A percentile compares a stretch with the other conserved stretches of the same genome.
phyloP scores from a whole-genome alignment of 768 basidiomycete species.

The Jaapia argillacea region DNA sequence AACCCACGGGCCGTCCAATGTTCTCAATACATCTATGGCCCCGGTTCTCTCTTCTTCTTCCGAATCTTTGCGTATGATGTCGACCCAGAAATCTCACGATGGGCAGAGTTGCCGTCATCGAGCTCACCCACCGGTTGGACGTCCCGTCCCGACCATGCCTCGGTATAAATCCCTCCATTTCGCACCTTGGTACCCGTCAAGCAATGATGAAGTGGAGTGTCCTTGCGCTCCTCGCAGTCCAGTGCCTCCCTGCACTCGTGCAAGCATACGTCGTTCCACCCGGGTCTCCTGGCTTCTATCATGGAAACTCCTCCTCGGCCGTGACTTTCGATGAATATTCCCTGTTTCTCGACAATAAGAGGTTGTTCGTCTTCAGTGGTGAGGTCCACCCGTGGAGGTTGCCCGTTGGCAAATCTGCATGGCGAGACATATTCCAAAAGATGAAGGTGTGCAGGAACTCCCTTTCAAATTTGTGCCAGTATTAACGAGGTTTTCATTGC shows the following conservation, averaged over 20 bases:
- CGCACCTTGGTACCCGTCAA: too few relatives aligned
- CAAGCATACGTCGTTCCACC: slow-evolving; percentile 11
- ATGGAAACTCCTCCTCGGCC: slow-evolving; percentile 15
- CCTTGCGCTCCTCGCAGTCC: background rate
- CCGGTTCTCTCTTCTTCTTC: too few relatives aligned
- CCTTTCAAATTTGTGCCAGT: background rate
- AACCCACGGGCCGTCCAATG: too few relatives aligned
- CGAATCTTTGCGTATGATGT: too few relatives aligned
- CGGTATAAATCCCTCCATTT: too few relatives aligned
- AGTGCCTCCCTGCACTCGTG: background rate
- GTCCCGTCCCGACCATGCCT: too few relatives aligned
- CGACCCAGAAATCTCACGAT: too few relatives aligned
- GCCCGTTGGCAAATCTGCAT: slow-evolving; percentile 10
- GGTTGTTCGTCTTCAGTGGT: slow-evolving; percentile 14
- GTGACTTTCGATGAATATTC: slow-evolving; percentile 16
- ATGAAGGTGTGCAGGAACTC: slow-evolving; percentile 10
- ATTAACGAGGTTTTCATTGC: background rate
- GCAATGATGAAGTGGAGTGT: background rate
- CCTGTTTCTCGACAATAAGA: slow-evolving; percentile 13
- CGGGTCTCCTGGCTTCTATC: slow-evolving; percentile 16
- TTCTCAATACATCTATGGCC: too few relatives aligned
- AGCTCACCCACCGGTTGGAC: too few relatives aligned
- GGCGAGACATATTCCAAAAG: slow-evolving; percentile 17
- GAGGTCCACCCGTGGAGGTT: slow-evolving; percentile 16
- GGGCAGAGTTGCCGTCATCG: too few relatives aligned